phyloP scores from a whole-genome alignment of 805 yeast species.

The Wickerhamiella cacticola region DNA sequence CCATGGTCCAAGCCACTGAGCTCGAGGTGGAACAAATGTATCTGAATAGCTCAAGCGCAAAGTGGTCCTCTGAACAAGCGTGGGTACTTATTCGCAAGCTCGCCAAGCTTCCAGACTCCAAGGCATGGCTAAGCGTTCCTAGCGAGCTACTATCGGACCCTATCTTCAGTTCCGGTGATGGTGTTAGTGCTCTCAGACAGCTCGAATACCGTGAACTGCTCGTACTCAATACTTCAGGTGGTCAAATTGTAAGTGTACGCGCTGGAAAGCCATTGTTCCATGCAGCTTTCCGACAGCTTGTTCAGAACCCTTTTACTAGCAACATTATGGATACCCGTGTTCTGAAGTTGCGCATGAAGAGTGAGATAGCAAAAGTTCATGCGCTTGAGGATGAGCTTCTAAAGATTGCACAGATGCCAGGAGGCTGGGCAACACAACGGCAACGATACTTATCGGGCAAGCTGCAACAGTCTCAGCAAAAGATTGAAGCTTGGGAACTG shows the following conservation, averaged over 20 bases:
- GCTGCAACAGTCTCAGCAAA: conserved; percentile 47
- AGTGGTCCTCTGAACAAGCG: conserved; percentile 67
- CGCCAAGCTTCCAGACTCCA: conserved; percentile 26
- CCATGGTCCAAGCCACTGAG: conserved; percentile 73
- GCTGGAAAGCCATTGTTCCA: conserved; percentile 79
- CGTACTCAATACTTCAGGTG: conserved; percentile 60
- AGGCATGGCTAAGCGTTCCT: conserved; percentile 18
- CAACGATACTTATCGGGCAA: conserved; percentile 55
- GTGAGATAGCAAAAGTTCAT: conserved; percentile 51
- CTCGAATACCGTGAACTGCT: conserved; percentile 74
- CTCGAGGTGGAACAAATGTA: conserved; percentile 81
- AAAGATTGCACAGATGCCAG: conserved; percentile 41
- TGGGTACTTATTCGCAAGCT: conserved; percentile 70
- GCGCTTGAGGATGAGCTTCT: conserved; percentile 61
- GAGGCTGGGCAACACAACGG: conserved; percentile 44
- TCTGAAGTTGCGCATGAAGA: conserved; percentile 39
- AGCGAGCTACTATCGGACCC: conserved; percentile 24
- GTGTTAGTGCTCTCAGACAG: conserved; percentile 40
- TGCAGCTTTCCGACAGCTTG: conserved; percentile 64
- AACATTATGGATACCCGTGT: conserved; percentile 55
- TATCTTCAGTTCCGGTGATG: conserved; percentile 35
- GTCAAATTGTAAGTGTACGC: conserved; percentile 49
- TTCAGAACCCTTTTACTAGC: conserved; percentile 43
- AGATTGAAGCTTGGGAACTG: conserved; percentile 38
- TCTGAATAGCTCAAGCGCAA: conserved; percentile 31